Conservation (phyloP, 192 early-diverging fungal genomes). For the Coemansia sp. region DNA sequence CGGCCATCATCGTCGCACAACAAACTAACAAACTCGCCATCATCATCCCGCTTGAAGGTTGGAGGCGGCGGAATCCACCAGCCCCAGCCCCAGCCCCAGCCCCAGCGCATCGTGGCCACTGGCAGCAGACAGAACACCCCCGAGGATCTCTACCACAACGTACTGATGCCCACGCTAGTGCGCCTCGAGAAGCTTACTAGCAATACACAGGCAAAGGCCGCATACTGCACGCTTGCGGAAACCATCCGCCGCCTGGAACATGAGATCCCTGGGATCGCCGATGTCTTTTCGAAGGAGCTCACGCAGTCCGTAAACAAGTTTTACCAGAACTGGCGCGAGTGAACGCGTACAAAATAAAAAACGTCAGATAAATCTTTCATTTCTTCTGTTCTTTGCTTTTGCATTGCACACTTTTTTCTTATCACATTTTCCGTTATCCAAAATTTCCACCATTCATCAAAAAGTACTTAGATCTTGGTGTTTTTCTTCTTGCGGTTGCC, state of each 20-base stretch:
- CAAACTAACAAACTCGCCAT: slow-evolving; percentile 28
- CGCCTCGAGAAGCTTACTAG: slow-evolving; percentile 53
- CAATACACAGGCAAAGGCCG: slow-evolving; percentile 51
- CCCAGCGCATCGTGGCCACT: slow-evolving; percentile 18
- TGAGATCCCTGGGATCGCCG: slow-evolving; percentile 58
- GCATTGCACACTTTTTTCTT: slow-evolving; percentile 1
- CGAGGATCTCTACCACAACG: slow-evolving; percentile 56
- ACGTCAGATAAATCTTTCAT: not conserved
- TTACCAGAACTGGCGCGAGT: slow-evolving; percentile 55
- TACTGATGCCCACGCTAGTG: slow-evolving; percentile 56
- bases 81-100: slow-evolving; percentile 46
- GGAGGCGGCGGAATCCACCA: slow-evolving; percentile 7
- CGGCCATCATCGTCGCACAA: slow-evolving; percentile 53
- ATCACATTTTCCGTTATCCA: not conserved
- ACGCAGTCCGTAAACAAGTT: slow-evolving; percentile 52
- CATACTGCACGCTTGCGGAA: slow-evolving; percentile 54
- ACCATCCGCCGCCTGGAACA: slow-evolving; percentile 56
- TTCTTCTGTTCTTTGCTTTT: slow-evolving; percentile 1
- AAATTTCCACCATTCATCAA: no score
- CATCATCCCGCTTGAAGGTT: slow-evolving; percentile 10
- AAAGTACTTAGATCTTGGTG: slow-evolving; percentile 13
- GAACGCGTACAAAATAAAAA: not conserved
- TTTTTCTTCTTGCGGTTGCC: slow-evolving; percentile 65
- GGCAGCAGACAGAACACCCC: slow-evolving; percentile 32
- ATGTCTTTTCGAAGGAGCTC: slow-evolving; percentile 57